Percentiles rank a stretch among this genome's conserved stretches.
phyloP scores from a whole-genome alignment of 495 filamentous ascomycete genomes.

The Aspergillus kassunensis region DNA sequence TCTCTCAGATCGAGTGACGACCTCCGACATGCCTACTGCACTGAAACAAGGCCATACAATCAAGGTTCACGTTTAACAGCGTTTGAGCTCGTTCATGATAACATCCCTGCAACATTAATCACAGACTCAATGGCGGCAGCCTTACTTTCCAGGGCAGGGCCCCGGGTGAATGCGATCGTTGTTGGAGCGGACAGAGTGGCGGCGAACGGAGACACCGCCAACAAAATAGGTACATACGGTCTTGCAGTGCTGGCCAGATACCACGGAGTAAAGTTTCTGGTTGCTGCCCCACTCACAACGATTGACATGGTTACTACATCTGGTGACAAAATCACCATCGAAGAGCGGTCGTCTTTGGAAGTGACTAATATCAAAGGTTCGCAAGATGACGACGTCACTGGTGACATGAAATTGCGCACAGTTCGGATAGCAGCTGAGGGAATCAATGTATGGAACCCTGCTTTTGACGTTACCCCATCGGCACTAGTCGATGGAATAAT shows the following conservation, averaged over 20 bases:
- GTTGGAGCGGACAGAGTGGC: conserved; percentile 95
- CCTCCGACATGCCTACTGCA: conserved; percentile 83
- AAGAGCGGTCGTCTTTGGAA: conserved; percentile 75
- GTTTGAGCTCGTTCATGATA: conserved; percentile 90
- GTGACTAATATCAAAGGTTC: conserved; percentile 76
- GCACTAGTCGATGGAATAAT: conserved; percentile 88
- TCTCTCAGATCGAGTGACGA: conserved; percentile 61
- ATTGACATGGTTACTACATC: conserved; percentile 78
- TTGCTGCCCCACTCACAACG: conserved; percentile 90
- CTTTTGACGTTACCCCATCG: conserved; percentile 90
- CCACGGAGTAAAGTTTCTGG: conserved; percentile 90
- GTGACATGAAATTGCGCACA: conserved; percentile 55
- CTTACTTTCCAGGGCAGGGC: conserved; percentile 59
- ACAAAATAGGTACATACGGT: conserved; percentile 96
- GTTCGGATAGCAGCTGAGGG: conserved; percentile 77
- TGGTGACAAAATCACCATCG: conserved; percentile 78
- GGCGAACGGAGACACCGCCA: conserved; percentile 94
- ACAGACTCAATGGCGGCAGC: conserved; percentile 96
- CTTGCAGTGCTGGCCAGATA: conserved; percentile 80
- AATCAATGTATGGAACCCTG: conserved; percentile 90
- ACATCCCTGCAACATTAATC: conserved; percentile 87
- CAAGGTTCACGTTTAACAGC: conserved; percentile 93
- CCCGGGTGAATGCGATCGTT: conserved; percentile 75
- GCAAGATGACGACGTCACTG: conserved; percentile 43
- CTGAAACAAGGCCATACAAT: conserved; percentile 96